Conservation (phyloP, 2,329 filamentous ascomycete genomes). For the Fusarium protoensiforme region DNA sequence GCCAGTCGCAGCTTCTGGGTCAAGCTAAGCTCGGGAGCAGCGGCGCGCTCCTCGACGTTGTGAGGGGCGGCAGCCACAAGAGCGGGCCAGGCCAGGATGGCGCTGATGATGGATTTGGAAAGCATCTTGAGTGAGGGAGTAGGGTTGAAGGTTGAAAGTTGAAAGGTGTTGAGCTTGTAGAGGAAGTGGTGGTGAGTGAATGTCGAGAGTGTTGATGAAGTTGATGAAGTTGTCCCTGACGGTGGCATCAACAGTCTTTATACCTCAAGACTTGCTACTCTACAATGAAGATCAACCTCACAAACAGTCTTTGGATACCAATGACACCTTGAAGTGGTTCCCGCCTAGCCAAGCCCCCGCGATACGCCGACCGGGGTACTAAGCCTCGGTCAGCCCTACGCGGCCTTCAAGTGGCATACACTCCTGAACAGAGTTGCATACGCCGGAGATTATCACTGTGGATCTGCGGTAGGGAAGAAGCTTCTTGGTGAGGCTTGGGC, state of each 20-base stretch:
- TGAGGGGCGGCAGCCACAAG: constrained; percentile 41
- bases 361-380: neutral
- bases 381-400: neutral
- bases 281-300: neutral
- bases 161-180: neutral
- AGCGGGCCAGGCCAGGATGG: constrained; percentile 53
- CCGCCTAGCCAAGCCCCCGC: neutral
- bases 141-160: neutral
- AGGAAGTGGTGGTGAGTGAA: neutral
- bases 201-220: neutral
- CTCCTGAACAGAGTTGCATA: neutral
- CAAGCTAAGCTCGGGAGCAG: constrained; percentile 41
- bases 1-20: constrained; percentile 52
- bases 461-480: neutral
- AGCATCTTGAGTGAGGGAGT: neutral
- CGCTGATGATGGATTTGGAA: constrained; percentile 1
- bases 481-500: neutral
- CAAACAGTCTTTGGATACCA: neutral
- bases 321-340: neutral
- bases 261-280: neutral
- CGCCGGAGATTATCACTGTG: neutral
- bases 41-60: constrained; percentile 1
- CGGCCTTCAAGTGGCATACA: neutral
- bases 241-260: neutral
- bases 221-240: neutral